phyloP scores from a whole-genome alignment of 805 yeast species.

The Yarrowia keelungensis region DNA sequence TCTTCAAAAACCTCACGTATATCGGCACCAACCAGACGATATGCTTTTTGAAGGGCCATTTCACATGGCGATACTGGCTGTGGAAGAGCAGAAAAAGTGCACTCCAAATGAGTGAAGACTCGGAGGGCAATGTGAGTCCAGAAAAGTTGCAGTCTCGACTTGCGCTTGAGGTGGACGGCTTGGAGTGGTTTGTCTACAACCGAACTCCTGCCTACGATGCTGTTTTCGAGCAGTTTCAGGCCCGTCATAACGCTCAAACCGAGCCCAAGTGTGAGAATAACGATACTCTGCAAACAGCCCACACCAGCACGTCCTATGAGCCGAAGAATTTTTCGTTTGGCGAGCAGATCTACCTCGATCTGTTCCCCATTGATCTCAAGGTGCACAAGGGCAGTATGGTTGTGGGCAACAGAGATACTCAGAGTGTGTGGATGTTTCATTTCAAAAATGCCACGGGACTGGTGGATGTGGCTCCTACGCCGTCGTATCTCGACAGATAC shows the following conservation, averaged over 20 bases:
- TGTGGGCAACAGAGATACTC: slow-evolving; percentile 79
- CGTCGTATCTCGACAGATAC: slow-evolving; percentile 64
- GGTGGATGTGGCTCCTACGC: slow-evolving; percentile 61
- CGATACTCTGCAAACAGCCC: slow-evolving; percentile 12
- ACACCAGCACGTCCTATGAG: slow-evolving; percentile 7
- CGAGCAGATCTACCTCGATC: slow-evolving; percentile 44
- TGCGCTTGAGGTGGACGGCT: slow-evolving; percentile 68
- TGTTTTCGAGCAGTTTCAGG: slow-evolving; percentile 50
- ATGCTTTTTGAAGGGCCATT: slow-evolving; percentile 69
- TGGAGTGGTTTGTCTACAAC: slow-evolving; percentile 85
- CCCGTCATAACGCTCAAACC: background rate
- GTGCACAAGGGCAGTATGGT: slow-evolving; percentile 74
- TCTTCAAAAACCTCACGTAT: slow-evolving; percentile 75
- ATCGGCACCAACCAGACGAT: slow-evolving; percentile 77
- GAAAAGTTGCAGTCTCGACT: slow-evolving; percentile 42
- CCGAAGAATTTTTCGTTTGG: slow-evolving; percentile 39
- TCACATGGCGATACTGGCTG: slow-evolving; percentile 95
- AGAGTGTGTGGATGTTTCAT: slow-evolving; percentile 71
- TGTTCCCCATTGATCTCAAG: slow-evolving; percentile 68
- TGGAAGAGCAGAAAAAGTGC: slow-evolving; percentile 53
- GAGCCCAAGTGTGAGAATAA: slow-evolving; percentile 17
- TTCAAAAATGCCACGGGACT: slow-evolving; percentile 62
- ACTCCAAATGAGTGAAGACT: slow-evolving; percentile 28
- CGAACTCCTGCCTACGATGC: slow-evolving; percentile 77
- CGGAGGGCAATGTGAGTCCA: slow-evolving; percentile 42